A percentile compares a stretch with the other conserved stretches of the same genome.
Conservation (phyloP, 2,329 filamentous ascomycete species). For the Dissoconium aciculare region DNA sequence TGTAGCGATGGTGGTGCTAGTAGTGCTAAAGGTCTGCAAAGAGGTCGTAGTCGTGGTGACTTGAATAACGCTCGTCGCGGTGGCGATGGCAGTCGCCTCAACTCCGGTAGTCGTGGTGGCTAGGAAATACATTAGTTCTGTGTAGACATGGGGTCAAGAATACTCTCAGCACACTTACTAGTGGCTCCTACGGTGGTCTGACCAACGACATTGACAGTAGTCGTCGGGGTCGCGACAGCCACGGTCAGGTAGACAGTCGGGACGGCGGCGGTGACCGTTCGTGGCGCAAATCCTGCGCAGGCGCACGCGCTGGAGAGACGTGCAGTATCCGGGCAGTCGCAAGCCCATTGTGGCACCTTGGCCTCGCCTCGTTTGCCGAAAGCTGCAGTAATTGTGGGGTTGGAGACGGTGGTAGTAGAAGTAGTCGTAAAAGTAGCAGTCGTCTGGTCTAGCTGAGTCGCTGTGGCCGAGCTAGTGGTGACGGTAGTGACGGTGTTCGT, state of each 20-base stretch:
- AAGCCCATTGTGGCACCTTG: background rate
- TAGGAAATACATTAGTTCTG: conserved; percentile 1
- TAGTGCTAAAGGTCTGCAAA: conserved; percentile 1
- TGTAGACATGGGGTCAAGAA: no score
- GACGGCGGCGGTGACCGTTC: background rate
- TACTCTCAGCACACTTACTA: conserved; percentile 1
- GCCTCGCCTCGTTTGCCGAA: conserved; percentile 1
- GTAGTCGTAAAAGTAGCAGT: background rate
- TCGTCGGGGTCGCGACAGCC: background rate
- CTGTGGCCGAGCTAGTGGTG: background rate
- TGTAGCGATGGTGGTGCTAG: conserved; percentile 1
- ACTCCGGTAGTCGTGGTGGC: background rate
- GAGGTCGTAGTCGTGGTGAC: conserved; percentile 3
- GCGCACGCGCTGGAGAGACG: background rate
- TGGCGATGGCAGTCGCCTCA: background rate
- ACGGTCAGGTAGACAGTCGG: background rate
- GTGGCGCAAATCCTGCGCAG: background rate
- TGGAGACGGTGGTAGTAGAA: background rate
- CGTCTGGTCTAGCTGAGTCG: background rate
- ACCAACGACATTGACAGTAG: background rate
- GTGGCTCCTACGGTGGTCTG: background rate
- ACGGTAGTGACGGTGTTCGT: background rate
- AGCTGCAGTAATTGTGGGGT: background rate
- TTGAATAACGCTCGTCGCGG: conserved; percentile 1
- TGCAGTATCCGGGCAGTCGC: conserved; percentile 1